Base-by-base conservation (phyloP, 805 yeast genomes). In the Clavispora fructus region DNA sequence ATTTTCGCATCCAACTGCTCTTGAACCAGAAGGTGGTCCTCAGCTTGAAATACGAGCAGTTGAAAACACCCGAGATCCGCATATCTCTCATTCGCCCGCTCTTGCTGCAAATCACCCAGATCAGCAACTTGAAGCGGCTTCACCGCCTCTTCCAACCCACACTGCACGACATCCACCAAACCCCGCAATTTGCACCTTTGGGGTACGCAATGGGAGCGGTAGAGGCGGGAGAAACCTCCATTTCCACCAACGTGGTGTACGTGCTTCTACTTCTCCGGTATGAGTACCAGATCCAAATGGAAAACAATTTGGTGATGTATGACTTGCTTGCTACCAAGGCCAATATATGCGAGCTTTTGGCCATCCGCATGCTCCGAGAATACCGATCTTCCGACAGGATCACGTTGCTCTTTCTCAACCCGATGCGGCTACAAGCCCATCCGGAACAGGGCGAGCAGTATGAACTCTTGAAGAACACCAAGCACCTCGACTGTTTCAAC, bases 341-440 rank as follows among this genome's bases (percentile, higher is more conserved):
- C 30, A 69, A 63, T 46, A 64, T 77, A 4, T 79, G 83, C 54
- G 83, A 79, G 57, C 54, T 75, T n/a, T 61, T 78, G 31, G 79
- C 82, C 2, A 65, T 76, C 17, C 63, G 79, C 49, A 66, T 79
- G 58, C 62, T 78, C 28, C 61, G 75, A 39, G 81, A 75, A 46
- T 75, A 70, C 50, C 65, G 65, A 38, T 64, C 71, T 3, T 62
- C 59, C 29, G 73, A 69, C 45, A 57, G 80, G 38, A 73, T 78
- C 35, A 69, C 74, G 50, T 62, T 74, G 27, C 57, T 79, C 14
- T 76, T 78, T 55, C 54, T 63, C 8, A 71, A 70, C 41, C 82
- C 83, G 0, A 58, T 78, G 56, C 65, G 68, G 2, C 52, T 50
- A 7, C 57, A 54, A 41, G 41, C 43, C n/a, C 37, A 33, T 25